Evolutionary conservation across 306 rosid genomes (phyloP).

Genomic region (Adenanthera pavonina): DNA sequence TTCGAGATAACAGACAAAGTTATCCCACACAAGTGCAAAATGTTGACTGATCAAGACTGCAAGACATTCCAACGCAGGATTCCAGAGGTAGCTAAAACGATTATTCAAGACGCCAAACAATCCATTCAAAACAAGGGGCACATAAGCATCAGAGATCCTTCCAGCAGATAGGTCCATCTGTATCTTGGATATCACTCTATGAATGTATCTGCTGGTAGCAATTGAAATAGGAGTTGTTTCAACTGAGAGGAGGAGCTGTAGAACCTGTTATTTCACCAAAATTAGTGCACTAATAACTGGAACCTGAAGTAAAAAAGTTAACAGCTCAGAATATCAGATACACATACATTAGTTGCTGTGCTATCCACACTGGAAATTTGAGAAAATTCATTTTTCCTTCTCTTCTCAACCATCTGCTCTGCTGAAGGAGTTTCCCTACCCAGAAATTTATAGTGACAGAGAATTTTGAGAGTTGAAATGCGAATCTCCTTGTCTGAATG

Average conservation of each 20-base stretch:
- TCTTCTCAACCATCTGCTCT: constrained; percentile 59
- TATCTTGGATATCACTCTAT: constrained; percentile 71
- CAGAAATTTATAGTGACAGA: constrained; percentile 61
- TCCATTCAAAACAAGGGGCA: constrained; percentile 71
- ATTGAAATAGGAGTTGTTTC: constrained; percentile 82
- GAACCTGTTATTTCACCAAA: constrained; percentile 65
- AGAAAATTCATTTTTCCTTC: constrained; percentile 62
- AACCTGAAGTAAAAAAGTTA: constrained; percentile 35
- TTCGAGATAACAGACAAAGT: constrained; percentile 55
- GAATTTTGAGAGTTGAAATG: constrained; percentile 74
- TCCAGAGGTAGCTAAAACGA: constrained; percentile 80
- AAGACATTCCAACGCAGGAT: constrained; percentile 80
- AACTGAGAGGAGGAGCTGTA: constrained; percentile 69
- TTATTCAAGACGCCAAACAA: constrained; percentile 77
- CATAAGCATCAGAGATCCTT: constrained; percentile 62
- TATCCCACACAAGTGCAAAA: constrained; percentile 63
- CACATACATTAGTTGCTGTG: constrained; percentile 60
- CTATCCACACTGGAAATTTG: constrained; percentile 35
- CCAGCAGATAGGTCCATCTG: constrained; percentile 78
- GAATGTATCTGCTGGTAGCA: constrained; percentile 71
- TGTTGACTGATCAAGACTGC: constrained; percentile 66
- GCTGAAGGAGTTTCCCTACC: constrained; percentile 43
- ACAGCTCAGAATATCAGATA: constrained; percentile 26
- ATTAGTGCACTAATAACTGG: constrained; percentile 16
- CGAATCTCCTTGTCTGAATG: constrained; percentile 73